phyloP scores from a whole-genome alignment of 176 grass and related monocot species.

The Elaeis guineensis region DNA sequence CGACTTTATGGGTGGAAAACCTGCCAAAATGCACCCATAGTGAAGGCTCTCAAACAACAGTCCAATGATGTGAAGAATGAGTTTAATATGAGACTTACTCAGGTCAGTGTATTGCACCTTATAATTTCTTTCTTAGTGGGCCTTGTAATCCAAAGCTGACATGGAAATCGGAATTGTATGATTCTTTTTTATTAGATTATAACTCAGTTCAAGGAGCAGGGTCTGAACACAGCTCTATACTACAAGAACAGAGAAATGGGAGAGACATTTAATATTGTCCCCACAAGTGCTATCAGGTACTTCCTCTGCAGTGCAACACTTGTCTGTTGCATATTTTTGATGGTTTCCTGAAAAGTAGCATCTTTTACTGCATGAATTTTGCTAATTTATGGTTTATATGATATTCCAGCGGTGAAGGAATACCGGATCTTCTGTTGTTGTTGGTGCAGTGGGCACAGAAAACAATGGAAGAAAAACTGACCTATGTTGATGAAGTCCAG shows the following conservation, averaged over 20 bases:
- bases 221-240: constrained; percentile 90
- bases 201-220: constrained; percentile 86
- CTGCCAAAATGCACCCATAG: constrained; percentile 61
- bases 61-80: constrained; percentile 89
- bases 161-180: too few relatives aligned
- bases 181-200: constrained; percentile 40
- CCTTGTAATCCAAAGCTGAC: too few relatives aligned
- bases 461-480: constrained; percentile 88
- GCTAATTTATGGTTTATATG: background rate
- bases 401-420: constrained; percentile 72
- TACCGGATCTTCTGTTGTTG: constrained; percentile 84
- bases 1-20: constrained; percentile 91
- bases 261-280: constrained; percentile 91
- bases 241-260: constrained; percentile 91
- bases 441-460: constrained; percentile 93
- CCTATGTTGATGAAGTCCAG: constrained; percentile 91
- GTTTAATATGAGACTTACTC: constrained; percentile 80
- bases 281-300: constrained; percentile 89
- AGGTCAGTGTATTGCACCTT: constrained; percentile 34
- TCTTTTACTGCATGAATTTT: too few relatives aligned
- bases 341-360: background rate
- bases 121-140: too few relatives aligned
- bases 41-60: constrained; percentile 70
- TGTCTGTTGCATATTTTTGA: background rate
- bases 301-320: background rate